Evolutionary conservation across 2,329 filamentous ascomycete species (phyloP), one percentile per base, ranked within the genome.

Genomic region (Colletotrichum sansevieriae): DNA sequence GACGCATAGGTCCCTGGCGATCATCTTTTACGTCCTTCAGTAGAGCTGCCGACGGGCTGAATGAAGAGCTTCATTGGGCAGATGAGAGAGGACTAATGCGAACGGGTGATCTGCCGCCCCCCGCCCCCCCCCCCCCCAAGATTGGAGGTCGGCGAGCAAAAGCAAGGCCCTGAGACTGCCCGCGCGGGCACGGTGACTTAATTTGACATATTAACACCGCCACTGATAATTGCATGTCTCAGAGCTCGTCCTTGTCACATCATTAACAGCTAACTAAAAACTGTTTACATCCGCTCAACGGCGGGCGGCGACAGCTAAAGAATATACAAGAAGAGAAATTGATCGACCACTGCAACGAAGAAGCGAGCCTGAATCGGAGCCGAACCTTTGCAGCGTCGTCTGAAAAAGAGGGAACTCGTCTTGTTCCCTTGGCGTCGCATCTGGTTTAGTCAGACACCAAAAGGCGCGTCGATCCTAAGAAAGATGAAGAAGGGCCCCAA

Each of bases 191-290:
- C 25, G 29, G 55, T 20, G 51, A 43, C 5, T 62, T 39, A 49
- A 49, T 37, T 43, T 43, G 35, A 5, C 18, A 43, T 44, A 4
- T 43, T 46, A 37, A n/a, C 55, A 13, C 55, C 20, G 35, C 65
- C 29, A 52, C 64, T 35, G n/a, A 15, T 15, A 55, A 18, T 37
- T 25, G 25, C 46, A 44, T 65, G 55, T 61, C 65, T 68, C 62
- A 35, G 57, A 49, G 29, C n/a, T 37, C 47, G 22, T 55, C 55
- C 20, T 56, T 49, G 43, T 55, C 43, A 33, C 33, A 51, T 43
- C n/a, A 55, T 61, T 44, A 49, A 43, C 22, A 43, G n/a, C 20
- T n/a, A 58, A 43, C 9, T 20, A 18, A 41, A 18, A 39, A 43
- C 11, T n/a, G 44, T 22, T 20, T 13, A 57, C 10, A 12, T 56